phyloP scores from a whole-genome alignment of 2,329 filamentous ascomycete genomes.

The Plectosphaerella sp. region DNA sequence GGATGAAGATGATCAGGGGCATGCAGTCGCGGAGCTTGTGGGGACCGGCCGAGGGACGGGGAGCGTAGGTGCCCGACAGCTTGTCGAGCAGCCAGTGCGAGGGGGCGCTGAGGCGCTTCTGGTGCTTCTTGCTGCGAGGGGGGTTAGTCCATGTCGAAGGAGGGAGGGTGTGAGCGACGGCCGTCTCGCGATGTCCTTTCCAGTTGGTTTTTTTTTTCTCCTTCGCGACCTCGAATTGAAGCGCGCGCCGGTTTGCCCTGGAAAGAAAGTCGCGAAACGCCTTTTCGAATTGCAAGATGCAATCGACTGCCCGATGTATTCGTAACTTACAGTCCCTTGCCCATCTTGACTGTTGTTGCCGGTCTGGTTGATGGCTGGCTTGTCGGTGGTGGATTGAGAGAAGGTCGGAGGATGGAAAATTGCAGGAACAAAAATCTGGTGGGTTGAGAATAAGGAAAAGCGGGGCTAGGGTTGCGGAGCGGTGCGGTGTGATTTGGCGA shows the following conservation, averaged over 20 bases:
- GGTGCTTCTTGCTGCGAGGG: constrained; percentile 85
- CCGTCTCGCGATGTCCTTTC: constrained; percentile 12
- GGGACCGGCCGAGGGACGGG: constrained; percentile 74
- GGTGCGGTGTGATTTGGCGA: neutral
- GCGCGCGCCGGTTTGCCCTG: neutral
- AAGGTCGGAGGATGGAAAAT: constrained; percentile 28
- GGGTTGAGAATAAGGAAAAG: neutral
- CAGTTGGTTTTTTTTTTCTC: neutral
- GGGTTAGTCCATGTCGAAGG: constrained; percentile 20
- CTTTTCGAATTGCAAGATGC: neutral
- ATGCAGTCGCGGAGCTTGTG: constrained; percentile 99
- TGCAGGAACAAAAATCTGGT: neutral
- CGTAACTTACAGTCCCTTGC: constrained; percentile 56
- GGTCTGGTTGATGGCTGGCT: constrained; percentile 21
- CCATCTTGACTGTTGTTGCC: constrained; percentile 48
- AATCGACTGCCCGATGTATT: neutral
- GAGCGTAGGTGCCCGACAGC: constrained; percentile 84
- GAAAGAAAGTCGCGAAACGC: neutral
- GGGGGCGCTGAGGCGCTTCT: constrained; percentile 98
- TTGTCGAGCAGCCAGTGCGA: constrained; percentile 99
- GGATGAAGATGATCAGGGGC: constrained; percentile 97
- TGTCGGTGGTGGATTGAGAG: constrained; percentile 19
- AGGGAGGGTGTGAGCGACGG: too few relatives aligned
- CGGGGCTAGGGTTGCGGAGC: neutral
- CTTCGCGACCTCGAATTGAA: neutral